phyloP scores from a whole-genome alignment of 2,329 filamentous ascomycete species.

The Fusarium setosum region DNA sequence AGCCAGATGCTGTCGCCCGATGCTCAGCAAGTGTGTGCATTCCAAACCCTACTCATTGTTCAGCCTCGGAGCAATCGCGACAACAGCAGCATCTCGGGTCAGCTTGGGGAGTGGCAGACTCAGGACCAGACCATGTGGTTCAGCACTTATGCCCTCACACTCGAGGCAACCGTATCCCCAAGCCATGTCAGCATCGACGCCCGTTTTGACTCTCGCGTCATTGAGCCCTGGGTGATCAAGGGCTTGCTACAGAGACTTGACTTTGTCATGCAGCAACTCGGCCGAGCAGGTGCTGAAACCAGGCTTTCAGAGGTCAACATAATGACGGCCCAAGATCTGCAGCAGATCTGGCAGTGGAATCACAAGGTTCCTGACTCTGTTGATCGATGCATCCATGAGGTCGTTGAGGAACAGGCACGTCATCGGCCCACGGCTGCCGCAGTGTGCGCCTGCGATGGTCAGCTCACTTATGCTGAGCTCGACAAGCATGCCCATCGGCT shows the following conservation, averaged over 20 bases:
- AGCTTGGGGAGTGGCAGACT: background rate
- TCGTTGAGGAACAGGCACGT: slow-evolving; percentile 25
- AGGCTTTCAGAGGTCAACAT: background rate
- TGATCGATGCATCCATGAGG: slow-evolving; percentile 21
- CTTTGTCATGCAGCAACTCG: slow-evolving; percentile 1
- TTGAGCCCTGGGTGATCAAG: background rate
- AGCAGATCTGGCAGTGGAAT: slow-evolving; percentile 30
- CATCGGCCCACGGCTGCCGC: slow-evolving; percentile 23
- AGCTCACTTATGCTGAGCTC: slow-evolving; percentile 34
- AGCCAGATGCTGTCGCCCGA: slow-evolving; percentile 16
- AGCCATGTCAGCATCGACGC: background rate
- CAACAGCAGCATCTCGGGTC: background rate
- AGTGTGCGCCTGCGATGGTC: slow-evolving; percentile 39
- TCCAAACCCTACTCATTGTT: slow-evolving; percentile 46
- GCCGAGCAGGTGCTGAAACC: background rate
- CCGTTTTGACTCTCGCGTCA: slow-evolving; percentile 3
- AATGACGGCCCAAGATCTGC: background rate
- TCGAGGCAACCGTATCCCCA: background rate
- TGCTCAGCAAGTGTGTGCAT: slow-evolving; percentile 31
- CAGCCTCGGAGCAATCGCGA: slow-evolving; percentile 19
- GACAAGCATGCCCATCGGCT: slow-evolving; percentile 5
- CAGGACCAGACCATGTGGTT: background rate
- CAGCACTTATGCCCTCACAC: background rate
- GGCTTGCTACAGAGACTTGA: background rate
- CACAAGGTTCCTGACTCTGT: slow-evolving; percentile 1